These are phyloP conservation scores for Davidsoniella eucalypti DNA, from an alignment of 2,329 filamentous ascomycete species.

Conservation along the genomic window DNA sequence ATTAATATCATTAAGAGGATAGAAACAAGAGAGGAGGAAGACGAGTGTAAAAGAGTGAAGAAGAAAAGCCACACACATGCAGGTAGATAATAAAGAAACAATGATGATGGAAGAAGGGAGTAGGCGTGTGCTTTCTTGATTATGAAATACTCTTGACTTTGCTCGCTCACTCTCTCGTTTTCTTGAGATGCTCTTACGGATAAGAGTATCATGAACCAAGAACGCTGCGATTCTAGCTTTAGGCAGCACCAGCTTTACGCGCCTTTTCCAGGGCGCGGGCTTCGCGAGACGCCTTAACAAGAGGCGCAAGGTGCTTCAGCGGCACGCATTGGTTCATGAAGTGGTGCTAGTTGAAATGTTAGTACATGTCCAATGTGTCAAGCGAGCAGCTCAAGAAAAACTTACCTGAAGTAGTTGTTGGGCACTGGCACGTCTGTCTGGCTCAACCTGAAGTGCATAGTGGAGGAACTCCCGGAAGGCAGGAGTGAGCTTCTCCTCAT, in stretches of 20 bases:
- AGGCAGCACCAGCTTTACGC: constrained; percentile 33
- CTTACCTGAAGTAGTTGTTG: constrained; percentile 84
- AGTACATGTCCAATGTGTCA: not conserved
- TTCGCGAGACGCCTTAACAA: constrained; percentile 72
- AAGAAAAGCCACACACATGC: not conserved
- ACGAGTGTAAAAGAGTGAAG: not conserved
- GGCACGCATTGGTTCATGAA: constrained; percentile 67
- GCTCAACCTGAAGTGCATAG: constrained; percentile 89
- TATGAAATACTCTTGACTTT: too few relatives aligned
- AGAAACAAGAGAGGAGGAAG: not conserved
- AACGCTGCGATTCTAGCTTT: not conserved
- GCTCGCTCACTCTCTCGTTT: too few relatives aligned
- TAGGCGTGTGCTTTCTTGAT: too few relatives aligned
- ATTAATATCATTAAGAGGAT: not conserved
- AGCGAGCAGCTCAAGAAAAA: constrained; percentile 18
- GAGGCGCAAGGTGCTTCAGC: constrained; percentile 60
- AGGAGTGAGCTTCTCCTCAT: constrained; percentile 63
- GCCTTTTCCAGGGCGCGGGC: constrained; percentile 75
- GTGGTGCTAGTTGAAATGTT: constrained; percentile 41
- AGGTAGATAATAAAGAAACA: not conserved
- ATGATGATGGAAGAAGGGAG: too few relatives aligned
- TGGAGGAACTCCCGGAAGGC: constrained; percentile 84
- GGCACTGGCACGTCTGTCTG: constrained; percentile 88
- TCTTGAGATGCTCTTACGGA: too few relatives aligned
- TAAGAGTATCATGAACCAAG: too few relatives aligned